A percentile compares a stretch with the other conserved stretches of the same genome.
Conservation (phyloP, 2,329 filamentous ascomycete species). For the Aspergillus thermomutatus region DNA sequence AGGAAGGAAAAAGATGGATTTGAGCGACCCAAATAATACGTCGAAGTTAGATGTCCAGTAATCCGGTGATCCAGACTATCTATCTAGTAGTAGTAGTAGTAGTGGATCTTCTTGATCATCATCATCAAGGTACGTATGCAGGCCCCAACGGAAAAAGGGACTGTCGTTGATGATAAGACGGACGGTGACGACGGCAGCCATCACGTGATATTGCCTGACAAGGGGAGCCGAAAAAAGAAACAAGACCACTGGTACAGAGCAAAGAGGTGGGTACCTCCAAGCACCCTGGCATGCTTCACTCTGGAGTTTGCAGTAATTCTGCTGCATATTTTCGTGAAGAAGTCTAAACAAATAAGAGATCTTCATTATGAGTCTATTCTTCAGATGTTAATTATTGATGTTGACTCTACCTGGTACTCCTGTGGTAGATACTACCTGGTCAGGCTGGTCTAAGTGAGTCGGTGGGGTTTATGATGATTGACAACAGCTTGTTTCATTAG, state of each 20-base stretch:
- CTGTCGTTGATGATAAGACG: conserved; percentile 3
- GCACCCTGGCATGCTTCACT: neutral
- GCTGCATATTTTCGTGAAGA: neutral
- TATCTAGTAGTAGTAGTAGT: no score
- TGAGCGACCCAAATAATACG: neutral
- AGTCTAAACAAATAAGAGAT: neutral
- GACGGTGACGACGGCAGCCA: conserved; percentile 12
- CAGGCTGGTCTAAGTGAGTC: neutral
- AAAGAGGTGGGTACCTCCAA: neutral
- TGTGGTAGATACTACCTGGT: neutral
- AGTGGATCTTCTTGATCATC: neutral
- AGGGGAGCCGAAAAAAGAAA: conserved; percentile 3
- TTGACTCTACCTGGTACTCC: neutral
- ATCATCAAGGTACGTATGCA: neutral
- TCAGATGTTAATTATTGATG: neutral
- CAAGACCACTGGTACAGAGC: neutral
- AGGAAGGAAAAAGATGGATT: neutral
- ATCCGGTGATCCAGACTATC: neutral
- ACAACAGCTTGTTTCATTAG: no score
- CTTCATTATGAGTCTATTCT: neutral
- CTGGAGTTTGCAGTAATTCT: neutral
- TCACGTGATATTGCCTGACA: conserved; percentile 5
- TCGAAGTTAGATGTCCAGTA: neutral
- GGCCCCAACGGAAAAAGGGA: neutral
- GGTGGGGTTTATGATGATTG: neutral